Evolutionary conservation across 78 protist species (phyloP).

Genomic region (Bigelowiella natans): DNA sequence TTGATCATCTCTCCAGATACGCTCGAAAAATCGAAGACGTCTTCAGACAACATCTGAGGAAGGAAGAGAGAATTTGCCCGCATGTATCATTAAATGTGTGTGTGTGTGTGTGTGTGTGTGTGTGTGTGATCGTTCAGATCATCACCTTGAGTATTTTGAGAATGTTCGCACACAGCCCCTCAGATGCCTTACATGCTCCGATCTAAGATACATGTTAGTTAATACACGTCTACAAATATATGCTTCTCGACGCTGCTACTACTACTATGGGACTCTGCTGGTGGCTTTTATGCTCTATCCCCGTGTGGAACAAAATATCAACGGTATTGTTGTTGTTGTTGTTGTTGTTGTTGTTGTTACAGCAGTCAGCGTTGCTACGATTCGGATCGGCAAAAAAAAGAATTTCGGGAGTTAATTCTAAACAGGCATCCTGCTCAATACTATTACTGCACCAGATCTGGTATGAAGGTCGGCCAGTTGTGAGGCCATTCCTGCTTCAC

Average conservation of each 20-base stretch:
- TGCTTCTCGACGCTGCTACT: too few species aligned
- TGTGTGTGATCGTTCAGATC: too few species aligned
- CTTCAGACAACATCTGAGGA: constrained; percentile 59
- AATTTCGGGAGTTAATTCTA: too few species aligned
- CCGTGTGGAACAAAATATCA: background rate
- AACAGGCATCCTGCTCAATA: too few species aligned
- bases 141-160: too few species aligned
- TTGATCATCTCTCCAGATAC: constrained; percentile 72
- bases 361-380: too few species aligned
- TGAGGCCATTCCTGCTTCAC: constrained; percentile 91
- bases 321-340: background rate
- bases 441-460: constrained; percentile 83
- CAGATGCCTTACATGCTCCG: background rate
- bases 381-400: too few species aligned
- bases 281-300: too few species aligned
- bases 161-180: background rate
- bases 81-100: too few species aligned
- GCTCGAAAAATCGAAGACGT: constrained; percentile 83
- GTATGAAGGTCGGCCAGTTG: constrained; percentile 85
- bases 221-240: too few species aligned
- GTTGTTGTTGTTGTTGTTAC: background rate
- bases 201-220: background rate
- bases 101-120: too few species aligned
- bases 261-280: too few species aligned
- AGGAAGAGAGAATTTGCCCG: constrained; percentile 89